Evolutionary conservation across 768 basidiomycete species (phyloP), one percentile per base, ranked within the genome.

Genomic region (Termitomyces sp.): DNA sequence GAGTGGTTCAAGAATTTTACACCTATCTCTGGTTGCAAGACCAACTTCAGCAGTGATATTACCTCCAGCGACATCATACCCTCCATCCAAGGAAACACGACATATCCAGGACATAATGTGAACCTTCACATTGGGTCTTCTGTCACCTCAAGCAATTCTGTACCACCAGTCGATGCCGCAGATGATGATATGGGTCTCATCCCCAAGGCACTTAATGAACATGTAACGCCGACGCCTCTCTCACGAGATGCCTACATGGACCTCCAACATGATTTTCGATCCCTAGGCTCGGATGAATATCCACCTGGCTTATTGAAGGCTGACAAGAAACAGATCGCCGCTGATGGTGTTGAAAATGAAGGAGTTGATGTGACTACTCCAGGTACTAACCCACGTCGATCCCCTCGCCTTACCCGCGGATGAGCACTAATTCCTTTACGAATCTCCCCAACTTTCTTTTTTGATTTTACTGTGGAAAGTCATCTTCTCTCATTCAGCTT

Each of bases 1-100:
- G 83, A 85, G 1, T 98, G 96, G 96, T 79, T 98, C 2, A 28
- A 59, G 36, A 61, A 69, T 0, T 75, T 78, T 58, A 62, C 63
- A 13, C 77, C 75, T 3, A 64, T 73, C 44, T 71, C 74, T 52
- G 48, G 22, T 24, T 24, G 33, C 54, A 49, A 50, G 8, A 5
- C 24, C 44, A 7, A 36, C 9, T 4, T 13, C 0, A 20, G 16
- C 20, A n/a, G 9, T 18, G 16, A 18, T 32, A 1, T 56, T 22
- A 18, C 18, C 24, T 42, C 45, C 50, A 53, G 57, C 57, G 35
- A 35, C 24, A 22, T 7, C 45, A 46, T 6, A 46, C 15, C 13
- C 12, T 3, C 45, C 22, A 4, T 13, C 12, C 22, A 24, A 46
- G 22, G 12, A 13, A 15, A 46, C 13, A 12, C 22, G 45, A 22